These are phyloP conservation scores for Leccinum subatratum DNA, from an alignment of 1,284 basidiomycete genomes.

Conservation along the genomic window DNA sequence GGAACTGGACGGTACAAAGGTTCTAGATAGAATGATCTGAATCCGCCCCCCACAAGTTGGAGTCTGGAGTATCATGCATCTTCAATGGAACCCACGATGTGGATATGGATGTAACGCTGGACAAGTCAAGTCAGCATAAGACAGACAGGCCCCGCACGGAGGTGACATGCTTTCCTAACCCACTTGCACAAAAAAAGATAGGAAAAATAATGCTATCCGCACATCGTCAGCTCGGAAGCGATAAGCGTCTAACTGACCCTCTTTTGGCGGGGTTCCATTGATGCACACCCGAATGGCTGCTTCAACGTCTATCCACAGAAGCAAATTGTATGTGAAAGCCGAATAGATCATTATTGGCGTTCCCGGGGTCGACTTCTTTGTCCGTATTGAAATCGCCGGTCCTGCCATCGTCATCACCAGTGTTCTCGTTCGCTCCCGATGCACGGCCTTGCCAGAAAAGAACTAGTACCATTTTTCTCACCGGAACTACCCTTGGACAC, in stretches of 20 bases:
- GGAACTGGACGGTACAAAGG: constrained; percentile 87
- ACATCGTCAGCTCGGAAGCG: constrained; percentile 60
- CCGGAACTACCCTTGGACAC: too few relatives aligned
- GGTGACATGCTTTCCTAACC: constrained; percentile 75
- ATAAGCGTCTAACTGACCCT: constrained; percentile 30
- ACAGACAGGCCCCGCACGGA: neutral
- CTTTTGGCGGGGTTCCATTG: constrained; percentile 10
- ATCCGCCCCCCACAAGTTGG: neutral
- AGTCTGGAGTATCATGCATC: neutral
- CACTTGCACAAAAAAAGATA: constrained; percentile 84
- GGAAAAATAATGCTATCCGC: constrained; percentile 74
- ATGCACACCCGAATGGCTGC: constrained; percentile 34
- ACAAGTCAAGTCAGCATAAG: constrained; percentile 8
- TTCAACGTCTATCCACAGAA: constrained; percentile 72
- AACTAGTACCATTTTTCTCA: too few relatives aligned
- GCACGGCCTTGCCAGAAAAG: too few relatives aligned
- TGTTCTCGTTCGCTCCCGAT: too few relatives aligned
- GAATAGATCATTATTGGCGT: constrained; percentile 45
- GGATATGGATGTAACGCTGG: constrained; percentile 82
- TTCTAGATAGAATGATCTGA: constrained; percentile 80
- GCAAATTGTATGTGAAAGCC: constrained; percentile 59
- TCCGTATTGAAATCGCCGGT: too few relatives aligned
- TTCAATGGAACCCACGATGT: constrained; percentile 57
- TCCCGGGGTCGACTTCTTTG: too few relatives aligned
- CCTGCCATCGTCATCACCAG: too few relatives aligned